Conservation (phyloP, 2,329 filamentous ascomycete species). For the Fulvia fulva region DNA sequence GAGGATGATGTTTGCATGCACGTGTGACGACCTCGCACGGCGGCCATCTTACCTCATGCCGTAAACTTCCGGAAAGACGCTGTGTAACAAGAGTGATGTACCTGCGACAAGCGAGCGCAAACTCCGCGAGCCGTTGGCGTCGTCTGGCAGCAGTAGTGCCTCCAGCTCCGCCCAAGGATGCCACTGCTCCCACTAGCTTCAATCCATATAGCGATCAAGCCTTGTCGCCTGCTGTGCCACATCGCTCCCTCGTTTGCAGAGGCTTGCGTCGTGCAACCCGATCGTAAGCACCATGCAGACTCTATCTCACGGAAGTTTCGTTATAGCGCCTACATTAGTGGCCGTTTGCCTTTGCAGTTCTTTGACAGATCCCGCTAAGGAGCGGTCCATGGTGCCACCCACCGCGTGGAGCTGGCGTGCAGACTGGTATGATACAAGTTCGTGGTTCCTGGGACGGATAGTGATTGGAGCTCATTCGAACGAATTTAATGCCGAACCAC, state of each 20-base stretch:
- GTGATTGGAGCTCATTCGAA: conserved; percentile 4
- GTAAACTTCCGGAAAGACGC: background rate
- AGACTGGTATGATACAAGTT: background rate
- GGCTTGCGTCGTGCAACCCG: conserved; percentile 1
- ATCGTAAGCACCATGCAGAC: background rate
- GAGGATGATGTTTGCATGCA: background rate
- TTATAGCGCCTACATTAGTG: conserved; percentile 1
- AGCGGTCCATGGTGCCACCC: conserved; percentile 3
- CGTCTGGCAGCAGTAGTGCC: background rate
- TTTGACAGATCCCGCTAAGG: background rate
- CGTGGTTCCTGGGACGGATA: conserved; percentile 10
- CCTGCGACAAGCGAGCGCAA: background rate
- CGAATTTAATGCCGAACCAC: conserved; percentile 15
- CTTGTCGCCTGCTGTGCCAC: conserved; percentile 1
- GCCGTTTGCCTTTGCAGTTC: conserved; percentile 1
- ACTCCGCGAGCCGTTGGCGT: background rate
- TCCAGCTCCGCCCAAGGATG: background rate
- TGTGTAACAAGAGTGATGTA: background rate
- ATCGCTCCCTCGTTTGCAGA: too few species aligned
- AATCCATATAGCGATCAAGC: background rate
- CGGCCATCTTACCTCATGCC: background rate
- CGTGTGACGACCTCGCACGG: background rate
- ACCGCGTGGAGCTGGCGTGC: conserved; percentile 9
- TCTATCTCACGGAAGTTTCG: background rate
- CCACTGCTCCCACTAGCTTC: background rate